Percentiles rank a stretch among this genome's conserved stretches.
phyloP scores from a whole-genome alignment of 2,329 filamentous ascomycete species.

The Parafenestella ontariensis region DNA sequence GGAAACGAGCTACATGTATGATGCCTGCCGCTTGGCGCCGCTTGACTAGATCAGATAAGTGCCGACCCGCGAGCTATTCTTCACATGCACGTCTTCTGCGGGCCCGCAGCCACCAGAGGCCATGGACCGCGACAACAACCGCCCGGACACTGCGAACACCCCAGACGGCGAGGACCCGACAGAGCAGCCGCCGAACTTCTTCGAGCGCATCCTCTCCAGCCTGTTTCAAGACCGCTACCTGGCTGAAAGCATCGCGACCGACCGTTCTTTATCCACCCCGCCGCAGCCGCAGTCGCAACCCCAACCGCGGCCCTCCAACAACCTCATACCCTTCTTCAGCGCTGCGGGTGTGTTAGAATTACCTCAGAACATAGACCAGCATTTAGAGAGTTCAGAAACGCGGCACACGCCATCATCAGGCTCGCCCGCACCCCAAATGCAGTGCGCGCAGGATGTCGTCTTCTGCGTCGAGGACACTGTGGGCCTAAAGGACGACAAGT shows the following conservation, averaged over 20 bases:
- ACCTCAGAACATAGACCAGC: background rate
- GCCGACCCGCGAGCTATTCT: slow-evolving; percentile 6
- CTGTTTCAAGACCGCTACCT: slow-evolving; percentile 35
- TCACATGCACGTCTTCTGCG: slow-evolving; percentile 18
- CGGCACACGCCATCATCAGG: background rate
- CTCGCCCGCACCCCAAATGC: slow-evolving; percentile 13
- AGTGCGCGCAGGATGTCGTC: slow-evolving; percentile 29
- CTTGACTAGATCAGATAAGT: slow-evolving; percentile 2
- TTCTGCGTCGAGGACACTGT: slow-evolving; percentile 54
- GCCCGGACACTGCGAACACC: slow-evolving; percentile 8
- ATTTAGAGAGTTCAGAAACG: background rate
- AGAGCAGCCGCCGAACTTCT: slow-evolving; percentile 4
- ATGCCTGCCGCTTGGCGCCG: slow-evolving; percentile 10
- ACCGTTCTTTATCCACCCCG: slow-evolving; percentile 19
- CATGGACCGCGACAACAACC: slow-evolving; percentile 19
- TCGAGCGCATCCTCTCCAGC: slow-evolving; percentile 28
- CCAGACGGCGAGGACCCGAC: slow-evolving; percentile 5
- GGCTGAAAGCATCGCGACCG: slow-evolving; percentile 17
- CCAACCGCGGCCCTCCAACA: slow-evolving; percentile 16
- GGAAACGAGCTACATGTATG: slow-evolving; percentile 1
- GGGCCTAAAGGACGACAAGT: slow-evolving; percentile 47
- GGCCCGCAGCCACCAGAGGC: slow-evolving; percentile 9
- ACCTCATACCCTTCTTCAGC: slow-evolving; percentile 31
- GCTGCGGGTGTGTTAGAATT: slow-evolving; percentile 22
- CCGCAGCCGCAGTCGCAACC: slow-evolving; percentile 14